Base-by-base conservation (phyloP, 352 stramenopile genomes). In the Globisporangium middletonii region DNA sequence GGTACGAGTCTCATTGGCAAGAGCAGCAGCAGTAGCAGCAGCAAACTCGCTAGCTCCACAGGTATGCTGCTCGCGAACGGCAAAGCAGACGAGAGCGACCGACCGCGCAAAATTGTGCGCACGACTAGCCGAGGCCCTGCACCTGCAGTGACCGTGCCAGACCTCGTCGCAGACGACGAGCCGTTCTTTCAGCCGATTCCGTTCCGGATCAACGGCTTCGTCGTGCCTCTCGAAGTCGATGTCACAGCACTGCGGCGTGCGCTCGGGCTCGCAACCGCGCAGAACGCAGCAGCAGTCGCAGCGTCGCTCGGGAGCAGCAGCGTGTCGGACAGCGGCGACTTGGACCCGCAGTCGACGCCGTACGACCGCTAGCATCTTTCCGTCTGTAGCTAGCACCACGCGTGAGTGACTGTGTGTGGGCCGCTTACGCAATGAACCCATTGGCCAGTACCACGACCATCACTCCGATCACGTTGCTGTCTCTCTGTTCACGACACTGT, bases 191-290 rank as follows among this genome's bases (percentile, higher is more conserved):
- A 83, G 8, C 67, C 72, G 33, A 85, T 90, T 53, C 77, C 77
- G 51, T 85, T 88, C 56, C 77, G 79, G 18, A 88, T 90, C 63
- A 88, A 90, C 59, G 79, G 79, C 9, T 82, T 86, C 35, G 70
- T 86, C 18, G 69, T 90, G 48, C 79, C 79, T 13, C 62, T 90
- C 16, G 79, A 90, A 55, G 73, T 90, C 28, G 79, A 90, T 55
- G 69, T 90, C 38, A 72, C 62, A 33, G 75, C 77, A 33, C 65
- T 90, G 45, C 72, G 72, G 62, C 75, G 79, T 19, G 73, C 64
- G 60, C 60, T 89, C 12, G 67, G 64, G 13, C 57, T 56, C 45
- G 11, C 42, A 54, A 0, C 54, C 64, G 44, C 47, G 41, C 43
- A 18, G 23, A 37, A 27, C 19, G 19, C 35, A 57, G 41, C 15